Evolutionary conservation across 2,329 filamentous ascomycete genomes (phyloP).

Genomic region (Aspergillus transmontanensis): DNA sequence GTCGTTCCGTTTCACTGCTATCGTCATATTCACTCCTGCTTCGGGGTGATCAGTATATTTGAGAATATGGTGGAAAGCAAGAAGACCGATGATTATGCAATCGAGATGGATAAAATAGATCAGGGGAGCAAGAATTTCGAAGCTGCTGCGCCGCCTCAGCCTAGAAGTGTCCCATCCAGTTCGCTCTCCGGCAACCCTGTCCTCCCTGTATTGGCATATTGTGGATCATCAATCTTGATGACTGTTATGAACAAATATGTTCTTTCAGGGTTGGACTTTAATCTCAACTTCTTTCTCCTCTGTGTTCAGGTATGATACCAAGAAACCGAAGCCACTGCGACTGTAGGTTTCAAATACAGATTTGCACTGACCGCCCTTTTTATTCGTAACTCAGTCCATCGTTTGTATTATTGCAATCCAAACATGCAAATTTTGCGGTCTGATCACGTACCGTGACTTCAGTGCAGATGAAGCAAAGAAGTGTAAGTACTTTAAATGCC

Average conservation of each 20-base stretch:
- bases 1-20: neutral
- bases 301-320: slow-evolving; percentile 74
- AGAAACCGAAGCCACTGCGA: neutral
- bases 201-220: slow-evolving; percentile 85
- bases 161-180: slow-evolving; percentile 39
- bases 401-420: slow-evolving; percentile 87
- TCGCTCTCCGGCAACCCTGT: slow-evolving; percentile 73
- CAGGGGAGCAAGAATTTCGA: slow-evolving; percentile 52
- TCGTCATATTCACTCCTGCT: slow-evolving; percentile 1
- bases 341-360: neutral
- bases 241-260: slow-evolving; percentile 99
- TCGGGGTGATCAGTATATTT: slow-evolving; percentile 8
- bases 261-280: slow-evolving; percentile 86
- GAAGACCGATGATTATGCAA: slow-evolving; percentile 75
- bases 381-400: slow-evolving; percentile 62
- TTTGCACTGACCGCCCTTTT: neutral
- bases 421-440: slow-evolving; percentile 73
- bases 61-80: slow-evolving; percentile 81
- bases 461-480: slow-evolving; percentile 87
- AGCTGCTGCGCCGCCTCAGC: slow-evolving; percentile 42
- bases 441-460: slow-evolving; percentile 84
- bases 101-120: slow-evolving; percentile 67
- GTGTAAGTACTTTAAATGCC: slow-evolving; percentile 62
- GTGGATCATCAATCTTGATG: slow-evolving; percentile 96
- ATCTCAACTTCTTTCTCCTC: slow-evolving; percentile 94